Base-by-base conservation (phyloP, 129 eudicot genomes). In the Flaveria brownii region DNA sequence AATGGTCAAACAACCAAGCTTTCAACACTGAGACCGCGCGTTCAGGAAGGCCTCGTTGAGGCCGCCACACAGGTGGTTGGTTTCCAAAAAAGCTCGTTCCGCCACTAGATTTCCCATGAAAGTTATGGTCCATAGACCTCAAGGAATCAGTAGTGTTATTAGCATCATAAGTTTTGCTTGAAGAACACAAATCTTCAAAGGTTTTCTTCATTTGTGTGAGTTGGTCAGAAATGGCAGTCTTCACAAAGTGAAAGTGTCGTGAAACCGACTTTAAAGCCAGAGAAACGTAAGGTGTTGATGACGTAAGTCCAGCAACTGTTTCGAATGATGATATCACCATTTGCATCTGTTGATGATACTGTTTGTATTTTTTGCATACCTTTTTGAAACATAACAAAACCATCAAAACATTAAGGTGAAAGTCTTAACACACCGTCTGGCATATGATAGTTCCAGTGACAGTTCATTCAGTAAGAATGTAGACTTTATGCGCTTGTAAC, bases 41-140 rank as follows among this genome's bases (percentile, higher is more conserved):
- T 79, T 93, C 98, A 4, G 98, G 98, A 22, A 93, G 87, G 75
- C 98, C 98, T 74, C 98, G 62, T 63, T 93, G 98, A 70, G 98
- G 98, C 68, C 98, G 83, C 98, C 98, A 93, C 16, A 90, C 84
- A 46, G 88, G 90, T 55, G 64, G 89, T 80, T 86, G 96, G 81
- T 78, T 69, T 54, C 87, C 93, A 39, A 76, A 77, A 62, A 81
- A 59, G 11, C 72, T 72, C 11, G 65, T 39, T 9, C 83, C 78
- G 7, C 83, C 84, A 60, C 80, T 55, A 17, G 87, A 52, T 73
- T 82, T 86, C 2, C 78, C 75, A 16, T 83, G 84, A 42, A 74
- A 82, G 79, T 55, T 63, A 36, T 77, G 88, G 64, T 88, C 92
- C 18, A 78, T 63, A 49, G 85, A 77, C 54, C 82, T 90, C 70